phyloP scores from a whole-genome alignment of 179 eudicot species.

The Camellia oleifera region DNA sequence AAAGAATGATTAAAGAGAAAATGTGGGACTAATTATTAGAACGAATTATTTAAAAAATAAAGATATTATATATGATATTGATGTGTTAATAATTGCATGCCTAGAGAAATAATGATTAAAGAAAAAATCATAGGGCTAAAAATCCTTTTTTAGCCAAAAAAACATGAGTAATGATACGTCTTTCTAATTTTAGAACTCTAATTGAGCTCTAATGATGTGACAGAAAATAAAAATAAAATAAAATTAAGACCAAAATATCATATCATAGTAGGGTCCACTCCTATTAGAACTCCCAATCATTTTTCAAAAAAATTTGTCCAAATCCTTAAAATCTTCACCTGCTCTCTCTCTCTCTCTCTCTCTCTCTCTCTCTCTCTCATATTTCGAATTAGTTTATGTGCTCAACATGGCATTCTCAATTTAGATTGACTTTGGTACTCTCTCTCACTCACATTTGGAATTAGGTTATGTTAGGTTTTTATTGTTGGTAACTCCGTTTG shows the following conservation, averaged over 20 bases:
- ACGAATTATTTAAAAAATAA: background rate
- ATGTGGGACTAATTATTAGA: background rate
- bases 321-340: slow-evolving; percentile 13
- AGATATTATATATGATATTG: background rate
- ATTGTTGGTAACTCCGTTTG: too few species aligned
- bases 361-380: background rate
- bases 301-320: background rate
- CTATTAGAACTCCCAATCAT: too few species aligned
- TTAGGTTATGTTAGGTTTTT: too few species aligned
- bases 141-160: background rate
- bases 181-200: too few species aligned
- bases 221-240: too few species aligned
- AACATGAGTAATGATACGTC: too few species aligned
- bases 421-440: slow-evolving; percentile 10
- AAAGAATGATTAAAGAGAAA: too few species aligned
- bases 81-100: background rate
- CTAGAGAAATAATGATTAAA: slow-evolving; percentile 4
- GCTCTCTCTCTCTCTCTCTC: slow-evolving; percentile 8
- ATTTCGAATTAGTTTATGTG: background rate
- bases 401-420: slow-evolving; percentile 5
- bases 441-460: background rate
- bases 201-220: too few species aligned
- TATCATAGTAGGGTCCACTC: too few species aligned
- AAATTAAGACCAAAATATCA: too few species aligned
- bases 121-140: slow-evolving; percentile 8